Percentiles rank a stretch among this genome's conserved stretches.
These are phyloP conservation scores for Mrakiaceae sp. DNA, from an alignment of 1,284 basidiomycete species.

Conservation along the genomic window DNA sequence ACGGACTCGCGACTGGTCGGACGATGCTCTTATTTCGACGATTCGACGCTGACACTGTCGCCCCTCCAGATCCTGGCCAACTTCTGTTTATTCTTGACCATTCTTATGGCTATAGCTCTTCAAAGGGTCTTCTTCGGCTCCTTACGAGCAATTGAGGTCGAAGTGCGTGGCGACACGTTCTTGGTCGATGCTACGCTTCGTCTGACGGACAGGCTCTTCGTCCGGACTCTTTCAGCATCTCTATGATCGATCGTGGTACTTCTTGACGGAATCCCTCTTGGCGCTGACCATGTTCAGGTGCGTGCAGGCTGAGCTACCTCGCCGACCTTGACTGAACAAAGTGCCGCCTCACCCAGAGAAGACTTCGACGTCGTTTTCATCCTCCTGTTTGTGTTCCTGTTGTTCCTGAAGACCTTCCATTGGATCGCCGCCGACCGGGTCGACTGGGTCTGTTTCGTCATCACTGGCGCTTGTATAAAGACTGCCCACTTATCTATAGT, in stretches of 20 bases:
- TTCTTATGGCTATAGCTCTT: slow-evolving; percentile 62
- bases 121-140: slow-evolving; percentile 88
- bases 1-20: neutral
- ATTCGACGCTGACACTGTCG: too few species aligned
- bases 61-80: slow-evolving; percentile 74
- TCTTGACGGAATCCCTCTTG: slow-evolving; percentile 87
- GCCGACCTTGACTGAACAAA: neutral
- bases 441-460: slow-evolving; percentile 66
- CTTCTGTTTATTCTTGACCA: slow-evolving; percentile 66
- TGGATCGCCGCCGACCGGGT: slow-evolving; percentile 91
- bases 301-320: neutral
- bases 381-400: slow-evolving; percentile 79
- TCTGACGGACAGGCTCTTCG: neutral
- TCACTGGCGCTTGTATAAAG: neutral
- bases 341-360: slow-evolving; percentile 36
- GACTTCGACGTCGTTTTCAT: slow-evolving; percentile 87
- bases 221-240: slow-evolving; percentile 51
- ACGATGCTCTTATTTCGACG: too few species aligned
- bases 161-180: slow-evolving; percentile 46
- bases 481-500: neutral
- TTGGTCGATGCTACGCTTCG: neutral
- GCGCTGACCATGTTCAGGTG: slow-evolving; percentile 37
- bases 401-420: slow-evolving; percentile 96
- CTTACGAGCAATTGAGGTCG: slow-evolving; percentile 77
- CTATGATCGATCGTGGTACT: slow-evolving; percentile 94